Base-by-base conservation (phyloP, 2,329 filamentous ascomycete species). In the Colletotrichum sp. region DNA sequence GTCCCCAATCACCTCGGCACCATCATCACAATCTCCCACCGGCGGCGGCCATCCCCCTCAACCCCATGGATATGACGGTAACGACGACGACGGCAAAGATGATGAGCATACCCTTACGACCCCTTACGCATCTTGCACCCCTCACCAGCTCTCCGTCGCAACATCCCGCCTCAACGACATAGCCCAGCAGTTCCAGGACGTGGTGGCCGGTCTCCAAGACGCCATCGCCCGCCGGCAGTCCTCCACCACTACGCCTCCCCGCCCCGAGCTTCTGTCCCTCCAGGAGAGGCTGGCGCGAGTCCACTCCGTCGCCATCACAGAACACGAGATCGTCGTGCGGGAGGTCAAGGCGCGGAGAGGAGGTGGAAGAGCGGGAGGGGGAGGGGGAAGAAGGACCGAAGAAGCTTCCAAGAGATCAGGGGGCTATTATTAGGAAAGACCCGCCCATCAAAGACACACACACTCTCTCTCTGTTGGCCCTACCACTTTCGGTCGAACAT, bases 151-250 rank as follows among this genome's bases (percentile, higher is more conserved):
- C 32, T 16, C n/a, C 34, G n/a, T n/a, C 62, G 62, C 62, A 36
- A 36, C 32, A 18, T 24, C 34, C 3, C 34, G 30, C 32, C 62
- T 39, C 28, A 21, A 64, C 60, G 60, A 64, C 62, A 39, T 34
- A 26, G n/a, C 24, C 34, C 34, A 39, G 21, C 32, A 64, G 62
- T 64, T 86, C 36, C 83, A 85, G 67, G 83, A 86, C 59, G 81
- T 85, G 55, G 84, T 86, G 5, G 83, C 84, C 7, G 81, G 83
- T 32, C 79, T 83, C 52, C 80, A 83, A 55, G 84, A 39, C 21
- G 30, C 21, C 21, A 39, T 64, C 62, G 8, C 32, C 21, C 34
- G 34, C 7, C 21, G 13, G 32, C 62, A 44, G n/a, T 34, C 26
- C 30, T 2, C 59, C 30, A 8, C 59, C n/a, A 30, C 28, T 4